phyloP scores from a whole-genome alignment of 768 basidiomycete genomes.

The Agaricus sinodeliciosus region DNA sequence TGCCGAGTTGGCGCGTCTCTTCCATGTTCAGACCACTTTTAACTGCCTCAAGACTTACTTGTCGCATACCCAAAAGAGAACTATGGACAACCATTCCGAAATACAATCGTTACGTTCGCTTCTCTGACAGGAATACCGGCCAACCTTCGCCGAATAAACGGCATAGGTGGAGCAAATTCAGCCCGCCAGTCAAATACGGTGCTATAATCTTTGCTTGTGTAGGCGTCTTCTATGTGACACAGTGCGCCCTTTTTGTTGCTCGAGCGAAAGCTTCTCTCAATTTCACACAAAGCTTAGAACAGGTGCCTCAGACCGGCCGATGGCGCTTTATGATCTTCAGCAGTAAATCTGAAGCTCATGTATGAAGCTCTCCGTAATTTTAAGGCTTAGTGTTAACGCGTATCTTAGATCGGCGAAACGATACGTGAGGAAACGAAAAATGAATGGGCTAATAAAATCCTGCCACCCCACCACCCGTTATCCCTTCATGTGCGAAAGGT shows the following conservation, averaged over 20 bases:
- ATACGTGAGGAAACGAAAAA: conserved; percentile 35
- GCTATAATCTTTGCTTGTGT: conserved; percentile 12
- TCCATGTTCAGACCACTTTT: conserved; percentile 2
- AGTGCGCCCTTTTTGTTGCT: conserved; percentile 20
- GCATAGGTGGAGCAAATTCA: conserved; percentile 2
- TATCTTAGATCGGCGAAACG: conserved; percentile 34
- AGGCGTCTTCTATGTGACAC: conserved; percentile 24
- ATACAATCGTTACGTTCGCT: conserved; percentile 7
- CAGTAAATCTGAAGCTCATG: conserved; percentile 41
- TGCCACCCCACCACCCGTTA: conserved; percentile 62
- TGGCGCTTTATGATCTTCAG: conserved; percentile 84
- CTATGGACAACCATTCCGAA: background rate
- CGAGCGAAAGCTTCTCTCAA: background rate
- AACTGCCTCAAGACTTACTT: background rate
- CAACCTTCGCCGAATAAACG: background rate
- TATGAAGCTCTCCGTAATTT: no score
- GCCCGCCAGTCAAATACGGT: conserved; percentile 1
- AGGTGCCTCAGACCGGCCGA: conserved; percentile 80
- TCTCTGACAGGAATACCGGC: conserved; percentile 1
- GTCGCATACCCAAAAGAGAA: background rate
- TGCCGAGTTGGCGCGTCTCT: background rate
- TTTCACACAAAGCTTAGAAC: conserved; percentile 58
- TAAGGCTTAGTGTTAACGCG: no score
- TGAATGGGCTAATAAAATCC: conserved; percentile 46
- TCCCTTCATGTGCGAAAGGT: conserved; percentile 65